These are phyloP conservation scores for Zygosaccharomyces lentus DNA, from an alignment of 805 yeast genomes.

Conservation along the genomic window DNA sequence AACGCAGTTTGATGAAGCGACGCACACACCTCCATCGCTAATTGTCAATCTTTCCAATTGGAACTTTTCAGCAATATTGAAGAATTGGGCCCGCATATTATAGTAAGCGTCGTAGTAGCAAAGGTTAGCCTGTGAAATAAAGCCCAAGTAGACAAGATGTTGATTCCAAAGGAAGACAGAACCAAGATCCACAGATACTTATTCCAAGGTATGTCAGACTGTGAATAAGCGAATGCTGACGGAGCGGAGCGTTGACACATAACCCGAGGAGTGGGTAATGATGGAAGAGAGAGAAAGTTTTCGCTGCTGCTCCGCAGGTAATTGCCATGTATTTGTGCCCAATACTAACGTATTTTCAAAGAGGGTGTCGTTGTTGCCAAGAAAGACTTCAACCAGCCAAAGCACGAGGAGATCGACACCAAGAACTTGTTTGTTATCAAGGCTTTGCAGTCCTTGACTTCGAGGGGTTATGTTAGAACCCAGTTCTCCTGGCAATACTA, in stretches of 20 bases:
- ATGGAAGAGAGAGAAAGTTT: background rate
- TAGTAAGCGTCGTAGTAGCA: slow-evolving; percentile 1
- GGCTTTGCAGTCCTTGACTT: slow-evolving; percentile 98
- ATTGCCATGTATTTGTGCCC: background rate
- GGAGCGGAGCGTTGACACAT: background rate
- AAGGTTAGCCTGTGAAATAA: slow-evolving; percentile 17
- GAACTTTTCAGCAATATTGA: slow-evolving; percentile 4
- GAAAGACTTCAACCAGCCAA: slow-evolving; percentile 96
- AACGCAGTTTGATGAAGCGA: background rate
- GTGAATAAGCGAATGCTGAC: background rate
- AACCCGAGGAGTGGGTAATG: background rate
- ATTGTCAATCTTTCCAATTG: slow-evolving; percentile 5
- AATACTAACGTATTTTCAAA: slow-evolving; percentile 30
- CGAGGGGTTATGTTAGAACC: slow-evolving; percentile 98
- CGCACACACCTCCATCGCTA: slow-evolving; percentile 2
- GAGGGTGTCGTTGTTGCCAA: slow-evolving; percentile 99
- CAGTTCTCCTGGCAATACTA: slow-evolving; percentile 99
- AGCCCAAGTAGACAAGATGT: slow-evolving; percentile 57
- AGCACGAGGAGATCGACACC: slow-evolving; percentile 98
- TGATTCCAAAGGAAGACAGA: slow-evolving; percentile 99
- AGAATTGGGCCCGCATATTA: slow-evolving; percentile 4
- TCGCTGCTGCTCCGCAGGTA: background rate
- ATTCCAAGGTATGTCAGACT: slow-evolving; percentile 81
- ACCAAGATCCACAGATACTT: slow-evolving; percentile 98
- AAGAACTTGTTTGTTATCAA: slow-evolving; percentile 96